Evolutionary conservation across 2,329 filamentous ascomycete species (phyloP).

Genomic region (Arthroderma sp.): DNA sequence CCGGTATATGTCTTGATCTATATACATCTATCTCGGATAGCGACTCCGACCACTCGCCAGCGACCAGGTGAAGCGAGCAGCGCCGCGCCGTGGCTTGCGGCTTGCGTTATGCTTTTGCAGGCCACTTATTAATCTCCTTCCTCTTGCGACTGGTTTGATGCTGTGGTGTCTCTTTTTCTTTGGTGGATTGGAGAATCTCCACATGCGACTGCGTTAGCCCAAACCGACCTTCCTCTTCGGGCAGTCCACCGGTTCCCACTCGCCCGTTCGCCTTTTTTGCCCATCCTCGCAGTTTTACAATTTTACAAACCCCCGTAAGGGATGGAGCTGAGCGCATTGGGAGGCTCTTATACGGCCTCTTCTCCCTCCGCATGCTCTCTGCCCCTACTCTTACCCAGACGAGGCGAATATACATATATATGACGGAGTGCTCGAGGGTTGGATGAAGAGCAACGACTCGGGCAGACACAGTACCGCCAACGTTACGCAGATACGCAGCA

Average conservation of each 20-base stretch:
- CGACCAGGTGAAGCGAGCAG: not conserved
- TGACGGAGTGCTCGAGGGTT: not conserved
- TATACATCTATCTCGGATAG: not conserved
- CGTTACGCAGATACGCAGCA: not conserved
- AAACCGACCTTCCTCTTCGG: slow-evolving; percentile 5
- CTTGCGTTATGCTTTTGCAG: not conserved
- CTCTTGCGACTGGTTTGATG: not conserved
- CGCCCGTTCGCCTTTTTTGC: not conserved
- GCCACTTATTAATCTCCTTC: slow-evolving; percentile 2
- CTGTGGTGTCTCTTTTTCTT: not conserved
- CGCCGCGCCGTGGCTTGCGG: not conserved
- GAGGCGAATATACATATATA: not conserved
- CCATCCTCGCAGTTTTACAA: not conserved
- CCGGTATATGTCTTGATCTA: not conserved
- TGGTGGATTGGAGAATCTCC: not conserved
- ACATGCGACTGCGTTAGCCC: not conserved
- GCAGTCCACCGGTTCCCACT: slow-evolving; percentile 2
- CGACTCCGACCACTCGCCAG: not conserved
- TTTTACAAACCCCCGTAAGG: not conserved
- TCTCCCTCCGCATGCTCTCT: not conserved
- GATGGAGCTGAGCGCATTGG: not conserved
- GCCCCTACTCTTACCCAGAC: not conserved
- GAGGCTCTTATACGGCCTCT: not conserved
- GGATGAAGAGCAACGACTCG: not conserved
- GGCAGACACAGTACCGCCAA: not conserved